Evolutionary conservation across 129 eudicot species (phyloP).

Genomic region (Gnaphalium uliginosum): DNA sequence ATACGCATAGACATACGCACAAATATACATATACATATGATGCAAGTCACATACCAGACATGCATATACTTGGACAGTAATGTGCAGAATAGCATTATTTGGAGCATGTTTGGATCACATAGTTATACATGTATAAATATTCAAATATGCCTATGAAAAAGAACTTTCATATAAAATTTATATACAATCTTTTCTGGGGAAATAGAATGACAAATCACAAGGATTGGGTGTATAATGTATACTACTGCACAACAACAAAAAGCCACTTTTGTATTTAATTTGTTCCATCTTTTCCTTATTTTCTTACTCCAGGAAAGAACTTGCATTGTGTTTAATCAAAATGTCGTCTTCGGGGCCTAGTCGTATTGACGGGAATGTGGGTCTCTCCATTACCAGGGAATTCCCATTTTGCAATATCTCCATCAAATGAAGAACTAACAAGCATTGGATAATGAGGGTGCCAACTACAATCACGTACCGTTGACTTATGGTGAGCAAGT

Average conservation of each 20-base stretch:
- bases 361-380: conserved; percentile 25
- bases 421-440: conserved; percentile 92
- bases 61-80: no score
- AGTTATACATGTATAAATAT: no score
- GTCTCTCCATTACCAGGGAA: conserved; percentile 54
- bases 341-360: conserved; percentile 37
- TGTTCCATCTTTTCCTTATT: conserved; percentile 9
- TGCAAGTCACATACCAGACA: not conserved
- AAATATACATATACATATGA: not conserved
- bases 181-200: not conserved
- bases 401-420: conserved; percentile 82
- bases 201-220: not conserved
- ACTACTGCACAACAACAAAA: not conserved
- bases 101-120: not conserved
- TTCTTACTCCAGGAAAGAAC: not conserved
- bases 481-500: conserved; percentile 70
- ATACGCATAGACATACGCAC: no score
- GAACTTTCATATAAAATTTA: no score
- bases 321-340: conserved; percentile 25
- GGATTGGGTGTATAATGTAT: not conserved
- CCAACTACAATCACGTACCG: conserved; percentile 94
- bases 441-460: conserved; percentile 85
- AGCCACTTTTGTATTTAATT: not conserved
- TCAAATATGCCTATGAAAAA: not conserved
- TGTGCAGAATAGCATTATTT: no score